Conservation (phyloP, 441 rosid genomes). For the Syzygium malaccense region DNA sequence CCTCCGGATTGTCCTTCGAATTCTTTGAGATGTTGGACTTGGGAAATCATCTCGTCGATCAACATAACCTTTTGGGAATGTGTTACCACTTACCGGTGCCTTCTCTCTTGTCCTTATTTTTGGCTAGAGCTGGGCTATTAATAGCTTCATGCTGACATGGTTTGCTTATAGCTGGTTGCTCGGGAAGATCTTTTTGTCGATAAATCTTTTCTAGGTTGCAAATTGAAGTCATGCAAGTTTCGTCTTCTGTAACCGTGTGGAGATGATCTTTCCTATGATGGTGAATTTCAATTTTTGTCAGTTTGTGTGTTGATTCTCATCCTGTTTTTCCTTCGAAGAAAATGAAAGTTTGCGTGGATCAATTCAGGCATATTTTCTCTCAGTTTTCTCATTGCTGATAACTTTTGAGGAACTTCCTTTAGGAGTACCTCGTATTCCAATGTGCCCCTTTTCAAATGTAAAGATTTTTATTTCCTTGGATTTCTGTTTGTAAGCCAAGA, state of each 20-base stretch:
- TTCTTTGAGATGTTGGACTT: constrained; percentile 58
- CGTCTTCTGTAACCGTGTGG: constrained; percentile 27
- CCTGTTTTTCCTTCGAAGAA: constrained; percentile 24
- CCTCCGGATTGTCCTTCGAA: constrained; percentile 8
- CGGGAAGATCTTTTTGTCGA: constrained; percentile 20
- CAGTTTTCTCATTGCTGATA: constrained; percentile 22
- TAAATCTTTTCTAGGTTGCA: constrained; percentile 20
- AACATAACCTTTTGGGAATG: constrained; percentile 21
- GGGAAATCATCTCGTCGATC: constrained; percentile 33
- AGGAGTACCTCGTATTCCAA: constrained; percentile 22
- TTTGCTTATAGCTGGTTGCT: constrained; percentile 13
- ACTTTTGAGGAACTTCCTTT: constrained; percentile 27
- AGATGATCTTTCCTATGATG: constrained; percentile 37
- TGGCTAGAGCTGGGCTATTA: constrained; percentile 19
- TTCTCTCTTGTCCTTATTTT: constrained; percentile 28
- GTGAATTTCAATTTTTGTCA: constrained; percentile 23
- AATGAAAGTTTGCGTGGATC: constrained; percentile 33
- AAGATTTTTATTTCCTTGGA: constrained; percentile 29
- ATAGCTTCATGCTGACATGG: constrained; percentile 14
- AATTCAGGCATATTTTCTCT: constrained; percentile 18
- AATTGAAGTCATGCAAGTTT: constrained; percentile 15
- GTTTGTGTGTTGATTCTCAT: constrained; percentile 24
- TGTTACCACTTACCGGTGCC: constrained; percentile 1
- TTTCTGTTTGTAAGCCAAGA: constrained; percentile 27
- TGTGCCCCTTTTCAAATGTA: constrained; percentile 42